Percentiles rank a stretch among this genome's conserved stretches.
phyloP scores from a whole-genome alignment of 257 asterid species.

The Ilex aquifolium region DNA sequence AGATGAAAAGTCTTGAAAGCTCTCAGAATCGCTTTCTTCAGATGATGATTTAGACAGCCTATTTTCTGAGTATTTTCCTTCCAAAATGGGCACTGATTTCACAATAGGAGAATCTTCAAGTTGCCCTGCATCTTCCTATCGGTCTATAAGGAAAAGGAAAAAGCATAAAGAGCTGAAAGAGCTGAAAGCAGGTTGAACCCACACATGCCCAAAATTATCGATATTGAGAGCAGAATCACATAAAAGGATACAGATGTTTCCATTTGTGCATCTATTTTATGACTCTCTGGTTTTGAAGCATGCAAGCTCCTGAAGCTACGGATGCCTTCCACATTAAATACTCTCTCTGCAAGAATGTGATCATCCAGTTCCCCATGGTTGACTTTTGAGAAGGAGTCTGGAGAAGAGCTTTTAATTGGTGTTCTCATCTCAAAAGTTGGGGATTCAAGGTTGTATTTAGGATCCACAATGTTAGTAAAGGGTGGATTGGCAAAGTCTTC shows the following conservation, averaged over 20 bases:
- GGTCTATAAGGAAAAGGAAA: constrained; percentile 34
- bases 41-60: constrained; percentile 32
- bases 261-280: constrained; percentile 29
- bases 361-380: constrained; percentile 29
- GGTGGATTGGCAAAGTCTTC: constrained; percentile 28
- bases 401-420: constrained; percentile 24
- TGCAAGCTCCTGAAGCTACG: constrained; percentile 42
- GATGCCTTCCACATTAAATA: constrained; percentile 31
- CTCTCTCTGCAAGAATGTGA: constrained; percentile 26
- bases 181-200: neutral
- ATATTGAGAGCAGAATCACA: constrained; percentile 9
- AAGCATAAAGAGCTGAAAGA: constrained; percentile 1
- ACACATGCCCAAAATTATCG: neutral
- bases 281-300: constrained; percentile 30
- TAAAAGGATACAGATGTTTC: constrained; percentile 58
- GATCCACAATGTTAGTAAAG: constrained; percentile 27
- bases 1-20: constrained; percentile 42
- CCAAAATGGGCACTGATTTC: constrained; percentile 35
- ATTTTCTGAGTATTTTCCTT: constrained; percentile 37
- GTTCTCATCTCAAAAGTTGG: constrained; percentile 32
- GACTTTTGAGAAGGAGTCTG: constrained; percentile 25
- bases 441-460: constrained; percentile 23
- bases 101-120: constrained; percentile 24
- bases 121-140: constrained; percentile 41
- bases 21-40: constrained; percentile 42